Conservation (phyloP, 257 asterid genomes). For the Nemophila menziesii region DNA sequence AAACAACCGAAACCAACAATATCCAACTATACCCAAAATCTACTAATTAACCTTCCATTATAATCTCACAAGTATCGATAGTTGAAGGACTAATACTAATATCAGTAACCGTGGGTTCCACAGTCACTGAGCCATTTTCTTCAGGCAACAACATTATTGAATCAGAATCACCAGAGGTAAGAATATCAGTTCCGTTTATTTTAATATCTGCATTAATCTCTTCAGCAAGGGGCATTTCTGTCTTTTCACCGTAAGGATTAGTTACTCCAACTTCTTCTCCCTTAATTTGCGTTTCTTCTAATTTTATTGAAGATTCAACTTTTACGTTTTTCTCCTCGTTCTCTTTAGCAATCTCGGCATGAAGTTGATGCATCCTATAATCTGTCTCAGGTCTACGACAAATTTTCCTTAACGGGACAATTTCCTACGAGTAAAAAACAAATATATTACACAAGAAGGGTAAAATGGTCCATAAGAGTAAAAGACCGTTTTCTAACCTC, state of each 20-base stretch:
- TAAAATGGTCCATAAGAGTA: background rate
- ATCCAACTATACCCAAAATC: no score
- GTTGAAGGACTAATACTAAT: no score
- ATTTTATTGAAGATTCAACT: constrained; percentile 14
- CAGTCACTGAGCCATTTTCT: no score
- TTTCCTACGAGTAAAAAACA: constrained; percentile 35
- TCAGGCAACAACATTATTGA: no score
- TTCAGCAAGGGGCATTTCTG: constrained; percentile 13
- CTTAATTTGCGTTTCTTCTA: constrained; percentile 13
- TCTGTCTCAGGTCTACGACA: constrained; percentile 60
- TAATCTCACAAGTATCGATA: no score
- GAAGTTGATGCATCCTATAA: constrained; percentile 44
- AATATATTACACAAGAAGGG: background rate
- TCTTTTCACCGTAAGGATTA: constrained; percentile 7
- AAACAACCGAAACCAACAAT: no score
- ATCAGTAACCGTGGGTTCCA: no score
- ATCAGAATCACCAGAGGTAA: constrained; percentile 14
- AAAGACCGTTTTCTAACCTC: constrained; percentile 61
- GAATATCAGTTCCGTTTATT: constrained; percentile 1
- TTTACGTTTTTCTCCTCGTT: constrained; percentile 30
- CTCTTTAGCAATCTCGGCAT: constrained; percentile 17
- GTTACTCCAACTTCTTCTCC: constrained; percentile 1
- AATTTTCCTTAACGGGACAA: constrained; percentile 53
- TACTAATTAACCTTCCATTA: no score
- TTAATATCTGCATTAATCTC: constrained; percentile 20